phyloP scores from a whole-genome alignment of 2,329 filamentous ascomycete genomes.

The Fusarium sp. region DNA sequence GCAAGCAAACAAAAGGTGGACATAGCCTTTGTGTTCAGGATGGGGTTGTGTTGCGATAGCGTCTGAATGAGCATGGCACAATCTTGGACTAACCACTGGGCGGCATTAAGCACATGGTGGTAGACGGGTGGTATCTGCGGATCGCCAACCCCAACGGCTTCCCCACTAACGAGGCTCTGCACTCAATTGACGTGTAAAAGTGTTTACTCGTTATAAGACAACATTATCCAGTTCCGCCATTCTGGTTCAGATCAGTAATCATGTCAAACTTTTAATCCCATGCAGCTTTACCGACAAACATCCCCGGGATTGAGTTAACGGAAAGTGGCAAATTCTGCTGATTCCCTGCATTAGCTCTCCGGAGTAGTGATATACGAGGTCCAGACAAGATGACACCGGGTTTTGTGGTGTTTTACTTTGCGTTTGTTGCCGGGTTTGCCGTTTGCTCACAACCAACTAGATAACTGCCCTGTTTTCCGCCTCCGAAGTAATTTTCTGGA shows the following conservation, averaged over 20 bases:
- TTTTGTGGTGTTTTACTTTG: conserved; percentile 9
- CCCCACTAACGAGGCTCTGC: not conserved
- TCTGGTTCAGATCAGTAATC: not conserved
- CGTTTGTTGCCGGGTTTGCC: not conserved
- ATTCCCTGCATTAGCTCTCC: conserved; percentile 11
- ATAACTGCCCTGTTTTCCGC: not conserved
- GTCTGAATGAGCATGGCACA: not conserved
- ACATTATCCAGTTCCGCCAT: not conserved
- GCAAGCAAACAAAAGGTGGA: not conserved
- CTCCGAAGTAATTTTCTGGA: not conserved
- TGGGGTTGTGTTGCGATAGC: not conserved
- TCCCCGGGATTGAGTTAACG: not conserved
- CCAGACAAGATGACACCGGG: not conserved
- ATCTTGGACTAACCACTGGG: not conserved
- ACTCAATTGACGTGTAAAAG: not conserved
- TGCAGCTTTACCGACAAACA: fast-evolving
- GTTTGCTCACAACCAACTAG: not conserved
- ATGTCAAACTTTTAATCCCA: not conserved
- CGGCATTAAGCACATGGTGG: not conserved
- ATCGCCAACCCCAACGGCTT: not conserved
- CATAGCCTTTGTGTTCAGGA: conserved; percentile 1
- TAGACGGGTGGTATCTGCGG: conserved; percentile 1
- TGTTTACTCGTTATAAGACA: not conserved
- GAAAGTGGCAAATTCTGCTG: not conserved
- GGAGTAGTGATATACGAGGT: conserved; percentile 6